phyloP scores from a whole-genome alignment of 129 eudicot genomes.

The Escallonia herrerae region DNA sequence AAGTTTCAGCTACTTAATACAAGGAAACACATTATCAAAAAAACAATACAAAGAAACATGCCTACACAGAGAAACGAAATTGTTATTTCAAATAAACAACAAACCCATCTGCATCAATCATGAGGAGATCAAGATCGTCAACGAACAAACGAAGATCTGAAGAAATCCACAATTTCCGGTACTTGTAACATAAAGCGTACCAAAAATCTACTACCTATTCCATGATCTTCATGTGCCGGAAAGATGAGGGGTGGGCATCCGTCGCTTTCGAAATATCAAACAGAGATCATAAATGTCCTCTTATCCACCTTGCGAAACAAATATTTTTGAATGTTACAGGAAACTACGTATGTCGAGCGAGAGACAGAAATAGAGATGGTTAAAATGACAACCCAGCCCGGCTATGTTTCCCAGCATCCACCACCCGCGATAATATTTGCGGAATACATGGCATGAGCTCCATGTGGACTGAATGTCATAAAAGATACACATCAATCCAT shows the following conservation, averaged over 20 bases:
- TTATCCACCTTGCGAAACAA: neutral
- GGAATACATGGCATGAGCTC: slow-evolving; percentile 27
- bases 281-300: slow-evolving; percentile 3
- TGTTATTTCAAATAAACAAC: too few relatives aligned
- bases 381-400: slow-evolving; percentile 11
- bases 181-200: neutral
- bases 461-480: slow-evolving; percentile 4
- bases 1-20: too few relatives aligned
- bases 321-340: slow-evolving; percentile 12
- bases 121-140: too few relatives aligned
- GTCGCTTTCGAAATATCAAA: neutral
- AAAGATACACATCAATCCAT: slow-evolving; percentile 44
- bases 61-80: too few relatives aligned
- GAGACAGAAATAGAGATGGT: neutral
- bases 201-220: neutral
- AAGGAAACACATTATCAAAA: too few relatives aligned
- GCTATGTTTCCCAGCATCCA: slow-evolving; percentile 16
- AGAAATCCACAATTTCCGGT: neutral
- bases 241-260: neutral
- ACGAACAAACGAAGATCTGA: too few relatives aligned
- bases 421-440: slow-evolving; percentile 60
- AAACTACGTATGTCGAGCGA: slow-evolving; percentile 5
- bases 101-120: too few relatives aligned
- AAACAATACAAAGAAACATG: too few relatives aligned
- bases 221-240: neutral